Evolutionary conservation across 2,329 filamentous ascomycete genomes (phyloP), one percentile per base, ranked within the genome.

Genomic region (Epichloe glyceriae): DNA sequence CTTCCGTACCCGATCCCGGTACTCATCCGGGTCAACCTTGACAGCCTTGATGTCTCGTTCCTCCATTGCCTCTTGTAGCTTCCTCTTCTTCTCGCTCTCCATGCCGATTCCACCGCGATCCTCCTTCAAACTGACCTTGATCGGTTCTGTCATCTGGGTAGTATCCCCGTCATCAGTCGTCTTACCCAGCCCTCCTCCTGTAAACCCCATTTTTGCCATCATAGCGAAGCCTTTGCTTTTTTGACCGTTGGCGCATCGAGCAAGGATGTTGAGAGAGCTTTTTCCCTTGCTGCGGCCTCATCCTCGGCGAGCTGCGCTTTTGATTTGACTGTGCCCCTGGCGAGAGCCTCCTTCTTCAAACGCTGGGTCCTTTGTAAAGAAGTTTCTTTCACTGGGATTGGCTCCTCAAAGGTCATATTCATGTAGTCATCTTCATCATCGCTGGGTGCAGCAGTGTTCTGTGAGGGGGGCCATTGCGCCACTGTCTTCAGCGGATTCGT

Each of bases 181-280:
- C 50, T 66, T 69, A 1, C 93, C 93, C 3, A 97, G 72, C 0
- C 82, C 76, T 37, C 80, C 81, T 22, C 90, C 89, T 52, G 81
- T 84, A 70, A 94, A 98, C 1, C 93, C 93, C 75, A 98, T 87
- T 67, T 88, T 91, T 20, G 88, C 85, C 90, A 98, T 95, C 88
- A 98, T 96, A 56, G 87, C 82, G 54, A 94, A 80, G 1, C 91
- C 93, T 64, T 96, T 97, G 70, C 83, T 94, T 59, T 76, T 47
- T 79, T 75, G 15, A 76, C 70, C 15, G 66, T 66, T 5, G 72
- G 67, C 39, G 69, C 64, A 19, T 82, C 78, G 6, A 95, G 72
- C 46, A 93, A 73, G 5, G 85, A 86, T n/a, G 71, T 86, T 4
- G 82, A 76, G 26, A 96, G 78, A 0, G 86, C 88, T 38, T 76